phyloP scores from a whole-genome alignment of 2,329 filamentous ascomycete genomes.

The Huntiella bhutanensis region DNA sequence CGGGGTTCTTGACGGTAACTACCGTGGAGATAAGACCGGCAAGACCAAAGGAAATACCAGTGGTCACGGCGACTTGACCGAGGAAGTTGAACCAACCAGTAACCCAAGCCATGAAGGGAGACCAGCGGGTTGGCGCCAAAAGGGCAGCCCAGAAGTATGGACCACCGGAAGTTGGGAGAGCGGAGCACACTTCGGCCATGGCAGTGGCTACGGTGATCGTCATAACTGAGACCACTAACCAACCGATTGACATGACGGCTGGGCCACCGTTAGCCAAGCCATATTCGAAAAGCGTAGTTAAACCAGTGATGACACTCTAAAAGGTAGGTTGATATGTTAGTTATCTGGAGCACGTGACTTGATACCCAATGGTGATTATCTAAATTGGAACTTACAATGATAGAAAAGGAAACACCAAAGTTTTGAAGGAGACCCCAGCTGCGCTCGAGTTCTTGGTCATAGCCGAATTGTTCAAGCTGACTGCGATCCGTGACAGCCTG shows the following conservation, averaged over 20 bases:
- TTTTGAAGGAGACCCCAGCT: conserved; percentile 41
- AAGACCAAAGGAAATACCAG: conserved; percentile 24
- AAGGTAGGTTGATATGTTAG: neutral
- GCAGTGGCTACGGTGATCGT: conserved; percentile 26
- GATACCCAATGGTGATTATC: neutral
- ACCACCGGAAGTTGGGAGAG: conserved; percentile 37
- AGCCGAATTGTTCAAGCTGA: conserved; percentile 25
- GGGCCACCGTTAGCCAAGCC: conserved; percentile 36
- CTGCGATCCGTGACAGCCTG: conserved; percentile 26
- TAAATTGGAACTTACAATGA: conserved; percentile 27
- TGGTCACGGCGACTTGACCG: conserved; percentile 24
- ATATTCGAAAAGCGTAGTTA: conserved; percentile 39
- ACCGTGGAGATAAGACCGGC: conserved; percentile 21
- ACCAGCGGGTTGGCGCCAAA: conserved; percentile 25
- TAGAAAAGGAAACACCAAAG: conserved; percentile 42
- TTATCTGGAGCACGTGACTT: neutral
- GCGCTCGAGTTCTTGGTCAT: conserved; percentile 35
- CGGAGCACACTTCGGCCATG: conserved; percentile 41
- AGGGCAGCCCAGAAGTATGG: conserved; percentile 43
- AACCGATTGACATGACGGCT: conserved; percentile 35
- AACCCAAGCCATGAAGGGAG: conserved; percentile 14
- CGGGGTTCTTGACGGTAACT: conserved; percentile 20
- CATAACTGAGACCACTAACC: conserved; percentile 31
- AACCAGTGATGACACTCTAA: conserved; percentile 38
- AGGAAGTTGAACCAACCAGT: conserved; percentile 26